phyloP scores from a whole-genome alignment of 2,329 filamentous ascomycete species.

The Elsinoe ampelina region DNA sequence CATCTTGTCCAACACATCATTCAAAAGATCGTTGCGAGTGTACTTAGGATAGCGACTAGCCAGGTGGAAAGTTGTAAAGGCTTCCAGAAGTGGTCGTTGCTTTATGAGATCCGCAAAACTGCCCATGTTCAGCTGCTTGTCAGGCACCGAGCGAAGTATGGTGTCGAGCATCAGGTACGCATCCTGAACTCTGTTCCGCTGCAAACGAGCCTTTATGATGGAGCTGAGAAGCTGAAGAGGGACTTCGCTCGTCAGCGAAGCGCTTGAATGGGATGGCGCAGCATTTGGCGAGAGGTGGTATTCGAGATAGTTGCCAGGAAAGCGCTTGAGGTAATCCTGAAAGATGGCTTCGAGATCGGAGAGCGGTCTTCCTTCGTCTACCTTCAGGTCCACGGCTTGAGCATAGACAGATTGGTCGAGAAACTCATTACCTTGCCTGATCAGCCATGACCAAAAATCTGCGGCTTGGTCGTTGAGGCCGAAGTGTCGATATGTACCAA shows the following conservation, averaged over 20 bases:
- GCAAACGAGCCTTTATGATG: slow-evolving; percentile 39
- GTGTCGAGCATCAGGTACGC: slow-evolving; percentile 45
- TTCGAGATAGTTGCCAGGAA: slow-evolving; percentile 37
- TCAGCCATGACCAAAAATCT: slow-evolving; percentile 42
- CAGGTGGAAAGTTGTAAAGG: slow-evolving; percentile 39
- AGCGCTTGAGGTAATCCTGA: slow-evolving; percentile 36
- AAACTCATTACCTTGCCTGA: slow-evolving; percentile 32
- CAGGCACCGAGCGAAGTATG: slow-evolving; percentile 38
- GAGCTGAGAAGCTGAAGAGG: slow-evolving; percentile 38
- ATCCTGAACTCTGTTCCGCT: slow-evolving; percentile 36
- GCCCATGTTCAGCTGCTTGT: slow-evolving; percentile 28
- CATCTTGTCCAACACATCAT: background rate
- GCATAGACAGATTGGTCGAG: slow-evolving; percentile 37
- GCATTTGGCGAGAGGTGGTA: slow-evolving; percentile 41
- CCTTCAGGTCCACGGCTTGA: slow-evolving; percentile 41
- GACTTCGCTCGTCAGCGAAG: slow-evolving; percentile 25
- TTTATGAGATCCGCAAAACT: slow-evolving; percentile 39
- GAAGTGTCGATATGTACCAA: slow-evolving; percentile 39
- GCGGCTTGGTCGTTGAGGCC: slow-evolving; percentile 31
- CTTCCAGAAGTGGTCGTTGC: slow-evolving; percentile 38
- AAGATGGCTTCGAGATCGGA: slow-evolving; percentile 39
- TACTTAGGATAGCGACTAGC: slow-evolving; percentile 33
- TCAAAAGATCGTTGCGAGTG: background rate
- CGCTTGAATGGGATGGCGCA: slow-evolving; percentile 35
- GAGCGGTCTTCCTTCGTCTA: slow-evolving; percentile 32